phyloP scores from a whole-genome alignment of 768 basidiomycete genomes.

The Obba rivulosa region DNA sequence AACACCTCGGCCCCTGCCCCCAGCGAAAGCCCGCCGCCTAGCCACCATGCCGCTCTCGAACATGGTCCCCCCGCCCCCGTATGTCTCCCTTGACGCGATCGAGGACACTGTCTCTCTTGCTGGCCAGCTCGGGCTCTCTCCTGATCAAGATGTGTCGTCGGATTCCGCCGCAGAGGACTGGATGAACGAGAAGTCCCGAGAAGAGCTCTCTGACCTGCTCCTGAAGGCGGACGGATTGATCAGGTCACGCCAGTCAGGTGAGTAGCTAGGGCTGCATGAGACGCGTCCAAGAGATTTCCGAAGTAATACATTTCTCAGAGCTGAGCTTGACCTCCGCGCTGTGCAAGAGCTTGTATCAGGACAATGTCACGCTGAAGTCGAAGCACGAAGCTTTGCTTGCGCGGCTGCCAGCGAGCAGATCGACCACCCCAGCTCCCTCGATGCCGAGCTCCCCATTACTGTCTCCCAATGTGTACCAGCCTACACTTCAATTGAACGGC shows the following conservation, averaged over 20 bases:
- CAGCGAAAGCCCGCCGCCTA: slow-evolving; percentile 58
- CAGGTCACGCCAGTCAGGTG: slow-evolving; percentile 72
- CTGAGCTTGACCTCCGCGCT: slow-evolving; percentile 62
- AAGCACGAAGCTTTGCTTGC: slow-evolving; percentile 70
- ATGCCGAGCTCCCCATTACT: slow-evolving; percentile 16
- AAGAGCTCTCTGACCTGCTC: slow-evolving; percentile 66
- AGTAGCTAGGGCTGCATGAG: slow-evolving; percentile 16
- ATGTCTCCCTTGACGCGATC: slow-evolving; percentile 32
- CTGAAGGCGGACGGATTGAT: slow-evolving; percentile 72
- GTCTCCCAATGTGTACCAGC: slow-evolving; percentile 2
- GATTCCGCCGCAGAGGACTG: slow-evolving; percentile 35
- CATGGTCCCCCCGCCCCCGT: slow-evolving; percentile 50
- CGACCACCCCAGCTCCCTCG: slow-evolving; percentile 16
- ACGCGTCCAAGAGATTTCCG: not conserved
- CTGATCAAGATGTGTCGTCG: slow-evolving; percentile 16
- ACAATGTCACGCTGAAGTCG: slow-evolving; percentile 60
- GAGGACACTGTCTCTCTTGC: slow-evolving; percentile 13
- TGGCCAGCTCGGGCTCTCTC: slow-evolving; percentile 9
- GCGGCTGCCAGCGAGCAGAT: slow-evolving; percentile 38
- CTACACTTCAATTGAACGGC: slow-evolving; percentile 2
- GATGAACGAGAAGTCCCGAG: slow-evolving; percentile 63
- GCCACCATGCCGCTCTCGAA: slow-evolving; percentile 23
- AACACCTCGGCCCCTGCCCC: slow-evolving; percentile 63
- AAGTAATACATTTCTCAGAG: slow-evolving; percentile 35
- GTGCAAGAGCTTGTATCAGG: slow-evolving; percentile 65